These are phyloP conservation scores for Pythium dissotocum DNA, from an alignment of 352 stramenopile species.

Conservation along the genomic window DNA sequence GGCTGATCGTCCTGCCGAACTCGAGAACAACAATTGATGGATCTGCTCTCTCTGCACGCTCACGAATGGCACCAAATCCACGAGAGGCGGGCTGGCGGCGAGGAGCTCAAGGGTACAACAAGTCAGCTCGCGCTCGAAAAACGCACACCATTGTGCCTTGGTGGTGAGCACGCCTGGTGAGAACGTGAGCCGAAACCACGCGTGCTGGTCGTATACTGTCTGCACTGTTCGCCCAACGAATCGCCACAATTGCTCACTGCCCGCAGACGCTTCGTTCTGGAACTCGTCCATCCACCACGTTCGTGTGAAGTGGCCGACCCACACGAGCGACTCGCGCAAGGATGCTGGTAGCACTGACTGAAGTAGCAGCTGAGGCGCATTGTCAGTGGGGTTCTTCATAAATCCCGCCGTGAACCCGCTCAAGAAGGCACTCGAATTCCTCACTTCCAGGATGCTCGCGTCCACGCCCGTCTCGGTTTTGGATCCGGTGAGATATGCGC, in stretches of 20 bases:
- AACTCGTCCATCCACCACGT: slow-evolving; percentile 18
- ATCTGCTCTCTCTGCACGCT: slow-evolving; percentile 16
- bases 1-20: slow-evolving; percentile 1
- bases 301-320: slow-evolving; percentile 14
- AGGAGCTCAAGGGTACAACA: slow-evolving; percentile 9
- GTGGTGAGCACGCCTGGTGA: slow-evolving; percentile 17
- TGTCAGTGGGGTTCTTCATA: slow-evolving; percentile 10
- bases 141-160: slow-evolving; percentile 13
- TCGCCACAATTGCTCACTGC: slow-evolving; percentile 6
- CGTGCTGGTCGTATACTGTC: neutral
- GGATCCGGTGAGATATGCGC: neutral
- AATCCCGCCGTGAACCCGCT: slow-evolving; percentile 14
- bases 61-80: slow-evolving; percentile 15
- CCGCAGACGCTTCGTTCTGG: neutral
- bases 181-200: slow-evolving; percentile 21
- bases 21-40: slow-evolving; percentile 3
- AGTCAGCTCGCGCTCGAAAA: slow-evolving; percentile 15
- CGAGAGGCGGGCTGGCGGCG: neutral
- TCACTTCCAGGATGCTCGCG: neutral
- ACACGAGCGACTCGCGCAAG: slow-evolving; percentile 12
- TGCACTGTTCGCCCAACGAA: slow-evolving; percentile 5
- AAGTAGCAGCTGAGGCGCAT: slow-evolving; percentile 12
- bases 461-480: neutral
- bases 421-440: slow-evolving; percentile 6
- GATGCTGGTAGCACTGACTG: slow-evolving; percentile 14